A percentile compares a stretch with the other conserved stretches of the same genome.
Evolutionary conservation across 352 stramenopile species (phyloP).

Genomic region (Pythium chondricola): DNA sequence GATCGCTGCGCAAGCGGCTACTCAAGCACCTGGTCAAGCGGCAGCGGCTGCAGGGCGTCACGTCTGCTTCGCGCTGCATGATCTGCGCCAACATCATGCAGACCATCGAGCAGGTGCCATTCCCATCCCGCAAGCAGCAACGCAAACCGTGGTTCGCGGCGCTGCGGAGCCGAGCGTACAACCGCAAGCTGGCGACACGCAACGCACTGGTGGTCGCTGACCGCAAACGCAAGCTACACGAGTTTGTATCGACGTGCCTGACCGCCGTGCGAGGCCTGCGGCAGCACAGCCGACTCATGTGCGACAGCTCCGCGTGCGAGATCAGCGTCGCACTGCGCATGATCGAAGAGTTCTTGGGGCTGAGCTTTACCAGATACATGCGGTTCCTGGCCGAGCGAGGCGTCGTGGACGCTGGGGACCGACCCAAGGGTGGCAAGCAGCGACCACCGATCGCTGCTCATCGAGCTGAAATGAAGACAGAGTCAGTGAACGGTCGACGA

Average conservation of each 20-base stretch:
- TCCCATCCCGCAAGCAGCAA: slow-evolving; percentile 45
- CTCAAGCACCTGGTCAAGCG: slow-evolving; percentile 49
- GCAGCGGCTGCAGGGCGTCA: slow-evolving; percentile 18
- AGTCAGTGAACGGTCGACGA: too few species aligned
- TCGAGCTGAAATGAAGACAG: too few species aligned
- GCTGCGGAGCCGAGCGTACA: neutral
- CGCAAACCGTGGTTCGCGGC: neutral
- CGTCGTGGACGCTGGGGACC: slow-evolving; percentile 21
- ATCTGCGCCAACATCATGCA: slow-evolving; percentile 66
- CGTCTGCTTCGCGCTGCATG: slow-evolving; percentile 21
- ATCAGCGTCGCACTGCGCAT: slow-evolving; percentile 40
- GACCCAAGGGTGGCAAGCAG: neutral
- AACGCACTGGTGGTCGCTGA: slow-evolving; percentile 26
- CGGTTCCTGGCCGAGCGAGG: slow-evolving; percentile 61
- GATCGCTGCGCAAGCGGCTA: slow-evolving; percentile 42
- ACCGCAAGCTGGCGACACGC: neutral
- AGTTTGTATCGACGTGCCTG: slow-evolving; percentile 48
- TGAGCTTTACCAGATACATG: slow-evolving; percentile 63
- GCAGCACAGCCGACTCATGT: slow-evolving; percentile 50
- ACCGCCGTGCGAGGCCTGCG: slow-evolving; percentile 51
- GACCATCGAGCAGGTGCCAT: slow-evolving; percentile 36
- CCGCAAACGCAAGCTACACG: slow-evolving; percentile 45
- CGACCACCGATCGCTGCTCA: too few species aligned
- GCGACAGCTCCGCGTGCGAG: slow-evolving; percentile 44
- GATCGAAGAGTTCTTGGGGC: slow-evolving; percentile 66